phyloP scores from a whole-genome alignment of 2,329 filamentous ascomycete species.

The Talaromyces sp. region DNA sequence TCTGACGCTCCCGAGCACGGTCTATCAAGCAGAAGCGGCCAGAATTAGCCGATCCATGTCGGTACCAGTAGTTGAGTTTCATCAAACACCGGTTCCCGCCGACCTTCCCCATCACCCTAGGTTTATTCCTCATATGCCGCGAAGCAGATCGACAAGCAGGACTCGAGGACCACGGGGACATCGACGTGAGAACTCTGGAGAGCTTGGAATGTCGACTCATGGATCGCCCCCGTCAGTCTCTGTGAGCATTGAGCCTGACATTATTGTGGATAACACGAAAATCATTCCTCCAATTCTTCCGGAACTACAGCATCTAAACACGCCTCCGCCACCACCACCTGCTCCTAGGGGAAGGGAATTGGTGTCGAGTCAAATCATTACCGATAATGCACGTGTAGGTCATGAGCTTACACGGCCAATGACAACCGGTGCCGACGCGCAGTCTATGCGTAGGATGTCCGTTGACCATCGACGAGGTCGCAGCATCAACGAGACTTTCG shows the following conservation, averaged over 20 bases:
- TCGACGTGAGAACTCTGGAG: constrained; percentile 30
- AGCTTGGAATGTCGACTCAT: constrained; percentile 26
- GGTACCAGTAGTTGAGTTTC: constrained; percentile 33
- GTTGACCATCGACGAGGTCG: constrained; percentile 51
- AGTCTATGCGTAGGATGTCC: constrained; percentile 42
- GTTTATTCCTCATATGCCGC: constrained; percentile 39
- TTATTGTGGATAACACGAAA: constrained; percentile 22
- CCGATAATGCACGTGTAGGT: constrained; percentile 40
- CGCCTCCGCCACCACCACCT: constrained; percentile 53
- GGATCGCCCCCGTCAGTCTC: constrained; percentile 40
- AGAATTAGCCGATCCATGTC: constrained; percentile 40
- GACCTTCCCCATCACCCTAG: constrained; percentile 41
- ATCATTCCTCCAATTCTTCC: constrained; percentile 52
- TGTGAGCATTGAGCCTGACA: constrained; percentile 52
- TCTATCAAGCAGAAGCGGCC: constrained; percentile 37
- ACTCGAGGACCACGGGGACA: constrained; percentile 29
- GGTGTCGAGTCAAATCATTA: constrained; percentile 40
- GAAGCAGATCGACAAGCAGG: constrained; percentile 42
- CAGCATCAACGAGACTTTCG: constrained; percentile 58
- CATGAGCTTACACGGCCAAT: constrained; percentile 35
- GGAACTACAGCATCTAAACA: constrained; percentile 59
- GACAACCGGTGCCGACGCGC: constrained; percentile 32
- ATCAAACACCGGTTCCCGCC: constrained; percentile 26
- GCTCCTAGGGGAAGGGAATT: constrained; percentile 39
- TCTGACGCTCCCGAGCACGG: constrained; percentile 35